Conservation (phyloP, 805 yeast genomes). For the Pichia eremophila region DNA sequence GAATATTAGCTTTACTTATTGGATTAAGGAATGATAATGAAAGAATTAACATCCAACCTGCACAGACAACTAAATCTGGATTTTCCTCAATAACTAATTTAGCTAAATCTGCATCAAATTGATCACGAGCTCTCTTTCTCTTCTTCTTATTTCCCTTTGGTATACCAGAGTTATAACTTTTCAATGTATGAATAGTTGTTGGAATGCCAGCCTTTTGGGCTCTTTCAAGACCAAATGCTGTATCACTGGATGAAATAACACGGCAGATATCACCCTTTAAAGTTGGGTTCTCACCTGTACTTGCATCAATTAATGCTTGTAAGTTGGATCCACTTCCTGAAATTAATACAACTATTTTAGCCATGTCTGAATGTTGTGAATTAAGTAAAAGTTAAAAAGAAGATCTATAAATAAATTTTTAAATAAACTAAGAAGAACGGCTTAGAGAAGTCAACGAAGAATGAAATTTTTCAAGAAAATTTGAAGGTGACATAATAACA, state of each 20-base stretch:
- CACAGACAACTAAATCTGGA: slow-evolving; percentile 90
- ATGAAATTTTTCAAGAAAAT: too few species aligned
- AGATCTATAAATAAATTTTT: too few species aligned
- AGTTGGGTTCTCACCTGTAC: slow-evolving; percentile 21
- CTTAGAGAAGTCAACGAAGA: too few species aligned
- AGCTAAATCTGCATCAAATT: slow-evolving; percentile 75
- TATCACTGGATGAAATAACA: slow-evolving; percentile 77
- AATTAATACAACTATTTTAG: slow-evolving; percentile 61
- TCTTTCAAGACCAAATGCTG: slow-evolving; percentile 82
- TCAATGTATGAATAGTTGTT: slow-evolving; percentile 62
- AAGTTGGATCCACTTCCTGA: slow-evolving; percentile 95
- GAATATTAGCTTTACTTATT: slow-evolving; percentile 47
- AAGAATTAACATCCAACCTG: slow-evolving; percentile 96
- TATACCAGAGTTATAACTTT: slow-evolving; percentile 62
- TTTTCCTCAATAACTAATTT: slow-evolving; percentile 45
- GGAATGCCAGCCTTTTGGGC: slow-evolving; percentile 65
- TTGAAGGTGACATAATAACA: too few species aligned
- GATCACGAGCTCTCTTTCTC: slow-evolving; percentile 53
- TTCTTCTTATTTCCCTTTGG: slow-evolving; percentile 57
- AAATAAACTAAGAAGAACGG: too few species aligned
- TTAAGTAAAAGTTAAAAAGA: too few species aligned
- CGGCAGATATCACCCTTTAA: slow-evolving; percentile 46
- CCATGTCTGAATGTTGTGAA: background rate
- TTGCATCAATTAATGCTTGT: slow-evolving; percentile 86
- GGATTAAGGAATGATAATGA: slow-evolving; percentile 69